Evolutionary conservation across 495 filamentous ascomycete species (phyloP), one percentile per base, ranked within the genome.

Genomic region (Penicillium egyptiacum): DNA sequence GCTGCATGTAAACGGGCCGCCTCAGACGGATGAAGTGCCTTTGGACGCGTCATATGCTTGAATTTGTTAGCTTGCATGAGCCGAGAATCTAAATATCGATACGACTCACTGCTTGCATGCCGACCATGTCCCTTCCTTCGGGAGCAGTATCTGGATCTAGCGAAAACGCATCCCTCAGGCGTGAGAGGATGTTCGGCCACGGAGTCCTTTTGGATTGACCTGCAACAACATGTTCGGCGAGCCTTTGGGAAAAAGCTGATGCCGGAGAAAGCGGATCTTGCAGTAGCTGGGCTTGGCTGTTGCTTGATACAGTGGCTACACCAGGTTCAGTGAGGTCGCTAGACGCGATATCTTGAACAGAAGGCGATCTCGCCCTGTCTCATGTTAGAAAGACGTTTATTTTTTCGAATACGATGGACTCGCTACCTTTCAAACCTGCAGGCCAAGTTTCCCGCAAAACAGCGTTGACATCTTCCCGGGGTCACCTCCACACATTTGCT

Each of bases 151-250:
- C 50, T 9, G 56, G 28, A 50, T 57, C 46, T 11, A 66, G 56
- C 16, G 60, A 66, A 22, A 66, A 60, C 2, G 63, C 63, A 25
- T 66, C 60, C 52, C 63, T 56, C 41, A 66, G 53, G 1, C 63
- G 56, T 9, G 52, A 56, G 12, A 66, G 23, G 31, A 66, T 53
- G 23, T 55, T 63, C 20, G 62, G 62, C 62, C 56, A 62, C 12
- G 54, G 43, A 11, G 33, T 39, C 30, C 56, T 56, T 31, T 55
- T 61, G 2, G 56, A 55, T 42, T 60, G 52, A 22, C 56, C 56
- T 1, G 41, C 48, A 39, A 64, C 45, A 17, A 61, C 62, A 55
- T 64, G 62, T 19, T 57, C 53, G 8, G 62, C 44, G 25, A 64
- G 55, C 5, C 55, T 44, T 28, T 60, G 58, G 0, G 62, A 64